Evolutionary conservation across 2,329 filamentous ascomycete species (phyloP), one percentile per base, ranked within the genome.

Genomic region (Apiospora malaysiana): DNA sequence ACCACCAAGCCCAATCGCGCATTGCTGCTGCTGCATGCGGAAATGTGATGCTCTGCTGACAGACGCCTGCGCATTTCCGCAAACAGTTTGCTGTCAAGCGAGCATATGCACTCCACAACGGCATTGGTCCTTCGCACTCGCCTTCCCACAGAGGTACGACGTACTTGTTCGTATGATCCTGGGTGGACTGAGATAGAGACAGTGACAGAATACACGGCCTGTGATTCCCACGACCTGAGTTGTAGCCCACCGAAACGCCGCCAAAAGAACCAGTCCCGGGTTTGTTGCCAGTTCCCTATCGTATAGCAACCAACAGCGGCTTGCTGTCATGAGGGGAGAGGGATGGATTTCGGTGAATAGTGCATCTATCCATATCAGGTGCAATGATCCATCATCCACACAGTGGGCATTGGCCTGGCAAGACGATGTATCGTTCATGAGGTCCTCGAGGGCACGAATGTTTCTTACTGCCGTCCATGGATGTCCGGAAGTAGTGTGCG

Each of bases 351-450:
- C 9, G 21, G 40, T n/a, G 32, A 32, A 18, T 9, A 10, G 51
- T 21, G 51, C 18, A 32, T 23, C 56, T 32, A 63, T n/a, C 56
- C 56, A 40, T n/a, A 14, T 12, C 56, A 18, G 32, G 40, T 37
- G 32, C 21, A 21, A 14, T 21, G 56, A 63, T 37, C 27, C 27
- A 37, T 79, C 76, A 80, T 70, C 76, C 74, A 71, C 88, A 90
- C 43, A 90, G 80, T 37, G 86, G 85, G 74, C 88, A 93, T 77
- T 87, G 87, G 70, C 90, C 91, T 14, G 90, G 88, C 40, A 92
- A 82, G 59, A 94, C 88, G 75, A 94, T 93, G 76, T 92, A 93
- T 74, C 92, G 87, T 79, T 94, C 92, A 79, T 94, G 92, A 40
- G 92, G 92, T 0, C 91, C 88, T 70, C 86, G 85, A 7, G 87